phyloP scores from a whole-genome alignment of 768 basidiomycete genomes.

The Steccherinum ochraceum region DNA sequence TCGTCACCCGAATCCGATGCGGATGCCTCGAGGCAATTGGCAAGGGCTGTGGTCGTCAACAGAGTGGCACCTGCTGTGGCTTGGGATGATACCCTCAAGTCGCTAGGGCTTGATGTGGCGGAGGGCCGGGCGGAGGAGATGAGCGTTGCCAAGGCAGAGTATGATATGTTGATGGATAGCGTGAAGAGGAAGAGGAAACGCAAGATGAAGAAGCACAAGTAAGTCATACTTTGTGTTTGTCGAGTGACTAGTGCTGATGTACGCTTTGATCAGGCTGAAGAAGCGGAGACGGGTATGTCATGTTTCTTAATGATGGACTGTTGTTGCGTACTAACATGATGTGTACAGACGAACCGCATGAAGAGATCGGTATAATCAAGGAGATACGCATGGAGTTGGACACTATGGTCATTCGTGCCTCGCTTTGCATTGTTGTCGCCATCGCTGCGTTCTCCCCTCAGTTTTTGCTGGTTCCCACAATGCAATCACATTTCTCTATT shows the following conservation, averaged over 20 bases:
- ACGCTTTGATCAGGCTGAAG: conserved; percentile 54
- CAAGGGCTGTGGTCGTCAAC: conserved; percentile 64
- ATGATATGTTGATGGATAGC: conserved; percentile 69
- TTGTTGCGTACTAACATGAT: no score
- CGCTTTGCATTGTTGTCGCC: not conserved
- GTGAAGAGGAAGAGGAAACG: conserved; percentile 78
- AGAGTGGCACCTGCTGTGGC: conserved; percentile 52
- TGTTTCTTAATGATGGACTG: not conserved
- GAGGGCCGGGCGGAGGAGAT: conserved; percentile 44
- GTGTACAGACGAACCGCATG: not conserved
- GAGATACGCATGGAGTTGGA: not conserved
- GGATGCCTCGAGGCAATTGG: conserved; percentile 75
- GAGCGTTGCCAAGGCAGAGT: conserved; percentile 53
- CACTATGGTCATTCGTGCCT: not conserved
- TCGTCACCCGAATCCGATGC: conserved; percentile 66
- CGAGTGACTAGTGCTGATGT: not conserved
- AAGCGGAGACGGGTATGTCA: conserved; percentile 78
- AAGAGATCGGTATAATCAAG: not conserved
- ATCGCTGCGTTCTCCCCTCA: not conserved
- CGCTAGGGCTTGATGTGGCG: conserved; percentile 48
- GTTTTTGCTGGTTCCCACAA: not conserved
- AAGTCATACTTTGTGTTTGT: conserved; percentile 26
- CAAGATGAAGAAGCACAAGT: conserved; percentile 99
- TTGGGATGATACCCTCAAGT: conserved; percentile 65
- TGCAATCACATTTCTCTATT: not conserved